Conservation (phyloP, 257 asterid genomes). For the Solanum gandarillasii region DNA sequence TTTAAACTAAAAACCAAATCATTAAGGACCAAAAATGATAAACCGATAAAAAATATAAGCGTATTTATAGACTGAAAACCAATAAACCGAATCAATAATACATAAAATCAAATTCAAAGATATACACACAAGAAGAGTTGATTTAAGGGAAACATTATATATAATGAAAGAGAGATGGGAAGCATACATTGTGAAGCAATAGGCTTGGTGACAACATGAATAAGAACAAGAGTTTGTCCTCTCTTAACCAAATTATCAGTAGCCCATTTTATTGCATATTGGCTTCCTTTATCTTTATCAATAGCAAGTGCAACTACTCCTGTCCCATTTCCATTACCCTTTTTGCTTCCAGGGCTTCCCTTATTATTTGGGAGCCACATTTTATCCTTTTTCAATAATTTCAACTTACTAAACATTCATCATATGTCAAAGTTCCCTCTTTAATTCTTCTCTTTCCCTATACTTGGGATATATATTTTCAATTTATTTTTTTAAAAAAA, state of each 20-base stretch:
- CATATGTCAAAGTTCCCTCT: background rate
- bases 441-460: background rate
- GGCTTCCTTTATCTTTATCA: conserved; percentile 76
- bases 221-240: conserved; percentile 69
- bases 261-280: conserved; percentile 71
- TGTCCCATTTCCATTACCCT: conserved; percentile 2
- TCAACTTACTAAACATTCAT: background rate
- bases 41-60: background rate
- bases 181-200: conserved; percentile 18
- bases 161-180: background rate
- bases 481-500: background rate
- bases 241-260: conserved; percentile 46
- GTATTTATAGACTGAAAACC: background rate
- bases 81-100: no score
- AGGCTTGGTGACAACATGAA: conserved; percentile 53
- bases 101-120: background rate
- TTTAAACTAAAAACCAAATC: no score
- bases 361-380: conserved; percentile 53
- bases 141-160: background rate
- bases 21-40: background rate
- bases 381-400: background rate
- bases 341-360: background rate
- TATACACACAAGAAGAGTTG: background rate
- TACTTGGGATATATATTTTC: background rate
- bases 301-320: conserved; percentile 79